Conservation (phyloP, 345 rosid species). For the Noccaea caerulescens region DNA sequence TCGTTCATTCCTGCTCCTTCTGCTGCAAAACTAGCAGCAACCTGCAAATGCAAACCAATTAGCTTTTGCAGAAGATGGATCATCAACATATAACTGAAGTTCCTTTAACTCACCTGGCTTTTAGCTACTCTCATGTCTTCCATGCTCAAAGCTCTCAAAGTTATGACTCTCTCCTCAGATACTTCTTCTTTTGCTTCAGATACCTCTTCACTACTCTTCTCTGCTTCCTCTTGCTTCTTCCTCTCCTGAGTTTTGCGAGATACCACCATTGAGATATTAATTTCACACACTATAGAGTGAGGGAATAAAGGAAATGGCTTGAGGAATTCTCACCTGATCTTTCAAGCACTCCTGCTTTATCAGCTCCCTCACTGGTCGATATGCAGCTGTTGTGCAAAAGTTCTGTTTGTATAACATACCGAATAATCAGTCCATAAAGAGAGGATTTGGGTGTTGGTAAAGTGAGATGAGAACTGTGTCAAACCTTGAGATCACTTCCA, state of each 20-base stretch:
- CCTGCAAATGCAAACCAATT: constrained; percentile 49
- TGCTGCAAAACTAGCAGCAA: constrained; percentile 88
- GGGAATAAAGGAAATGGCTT: background rate
- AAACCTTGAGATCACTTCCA: constrained; percentile 99
- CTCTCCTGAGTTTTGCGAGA: constrained; percentile 29
- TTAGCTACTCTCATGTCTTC: constrained; percentile 94
- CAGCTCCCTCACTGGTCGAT: constrained; percentile 91
- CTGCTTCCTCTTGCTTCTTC: constrained; percentile 60
- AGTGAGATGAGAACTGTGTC: constrained; percentile 26
- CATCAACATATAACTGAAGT: constrained; percentile 22
- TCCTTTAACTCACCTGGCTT: constrained; percentile 61
- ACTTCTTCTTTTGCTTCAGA: constrained; percentile 55
- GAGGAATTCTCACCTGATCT: constrained; percentile 55
- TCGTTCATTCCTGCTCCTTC: constrained; percentile 82
- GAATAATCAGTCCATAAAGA: constrained; percentile 22
- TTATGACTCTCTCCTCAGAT: constrained; percentile 60
- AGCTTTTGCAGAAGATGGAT: constrained; percentile 7
- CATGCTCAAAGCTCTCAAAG: constrained; percentile 78
- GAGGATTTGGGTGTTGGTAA: background rate
- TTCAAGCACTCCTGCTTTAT: constrained; percentile 81
- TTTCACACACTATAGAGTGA: background rate
- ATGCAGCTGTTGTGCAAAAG: constrained; percentile 91
- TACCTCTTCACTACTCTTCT: constrained; percentile 51
- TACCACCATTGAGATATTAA: constrained; percentile 10
- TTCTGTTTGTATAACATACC: constrained; percentile 62